phyloP scores from a whole-genome alignment of 139 green algal genomes.

The Coelastrella sp. region DNA sequence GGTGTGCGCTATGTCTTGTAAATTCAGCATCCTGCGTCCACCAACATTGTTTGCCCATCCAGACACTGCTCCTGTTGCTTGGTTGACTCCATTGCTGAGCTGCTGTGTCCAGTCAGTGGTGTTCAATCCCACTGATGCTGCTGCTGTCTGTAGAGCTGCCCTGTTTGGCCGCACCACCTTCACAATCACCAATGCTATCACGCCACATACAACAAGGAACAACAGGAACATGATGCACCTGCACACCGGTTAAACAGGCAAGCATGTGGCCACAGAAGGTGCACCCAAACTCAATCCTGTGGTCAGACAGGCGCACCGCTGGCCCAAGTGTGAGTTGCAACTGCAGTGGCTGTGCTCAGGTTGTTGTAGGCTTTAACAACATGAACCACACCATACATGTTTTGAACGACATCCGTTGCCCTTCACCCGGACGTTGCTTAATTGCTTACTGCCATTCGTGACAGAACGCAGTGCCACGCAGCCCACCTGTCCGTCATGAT shows the following conservation, averaged over 20 bases:
- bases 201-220: constrained; percentile 73
- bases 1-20: not conserved
- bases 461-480: not conserved
- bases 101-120: constrained; percentile 19
- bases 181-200: constrained; percentile 79
- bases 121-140: not conserved
- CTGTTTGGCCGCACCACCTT: constrained; percentile 76
- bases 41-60: not conserved
- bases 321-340: too few species aligned
- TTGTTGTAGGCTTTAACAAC: too few species aligned
- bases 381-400: too few species aligned
- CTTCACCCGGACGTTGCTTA: too few species aligned
- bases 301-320: too few species aligned
- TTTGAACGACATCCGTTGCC: too few species aligned
- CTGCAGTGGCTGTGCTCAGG: too few species aligned
- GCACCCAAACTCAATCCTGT: too few species aligned
- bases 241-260: constrained; percentile 4
- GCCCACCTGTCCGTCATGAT: constrained; percentile 91
- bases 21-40: constrained; percentile 12
- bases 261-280: too few species aligned
- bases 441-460: not conserved
- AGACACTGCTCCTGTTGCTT: not conserved
- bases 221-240: constrained; percentile 87
- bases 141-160: constrained; percentile 45
- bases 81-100: not conserved